Base-by-base conservation (phyloP, 345 rosid genomes). In the Heritiera fomes region DNA sequence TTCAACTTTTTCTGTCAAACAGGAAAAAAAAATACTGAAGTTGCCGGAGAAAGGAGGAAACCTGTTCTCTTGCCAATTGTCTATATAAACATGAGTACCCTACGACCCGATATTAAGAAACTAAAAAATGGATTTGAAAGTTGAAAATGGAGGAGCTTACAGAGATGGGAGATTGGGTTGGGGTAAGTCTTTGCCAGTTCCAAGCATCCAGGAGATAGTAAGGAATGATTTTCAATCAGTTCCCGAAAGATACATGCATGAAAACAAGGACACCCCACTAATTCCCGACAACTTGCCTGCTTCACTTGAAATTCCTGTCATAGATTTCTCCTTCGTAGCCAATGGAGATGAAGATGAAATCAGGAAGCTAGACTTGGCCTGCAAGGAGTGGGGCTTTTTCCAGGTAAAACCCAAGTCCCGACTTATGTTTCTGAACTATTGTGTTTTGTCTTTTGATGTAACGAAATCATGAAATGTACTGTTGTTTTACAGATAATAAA, bases 321-420 rank as follows among this genome's bases (percentile, higher is more conserved):
- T 85, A 20, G 73, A 74, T 6, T 63, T 80, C 72, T 82, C 82
- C 7, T 66, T 67, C 76, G 71, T 82, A 17, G 70, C 71, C 41
- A 46, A 41, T 34, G 85, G 80, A 8, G 79, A 82, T 23, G 46
- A 40, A 17, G 70, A 65, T 64, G 85, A 84, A 61, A 74, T 32
- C 5, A 49, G 47, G 34, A 86, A 76, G 46, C 72, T 82, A 38
- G 78, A 84, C 62, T 2, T 49, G 32, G 83, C 80, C 34, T 82
- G 87, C 84, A 80, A 71, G 65, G 83, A 76, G 11, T 84, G 89
- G 87, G 89, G 83, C n/a, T 84, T 84, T 79, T 86, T 68, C 5
- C 55, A 68, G 34, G 72, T 68, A 23, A 68, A 45, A 41, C 41
- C 43, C 3, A 2, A 43, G 28, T 23, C 28, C 28, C 28, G 28